phyloP scores from a whole-genome alignment of 164 flowering plant genomes.

The Paratinospora sagittata region DNA sequence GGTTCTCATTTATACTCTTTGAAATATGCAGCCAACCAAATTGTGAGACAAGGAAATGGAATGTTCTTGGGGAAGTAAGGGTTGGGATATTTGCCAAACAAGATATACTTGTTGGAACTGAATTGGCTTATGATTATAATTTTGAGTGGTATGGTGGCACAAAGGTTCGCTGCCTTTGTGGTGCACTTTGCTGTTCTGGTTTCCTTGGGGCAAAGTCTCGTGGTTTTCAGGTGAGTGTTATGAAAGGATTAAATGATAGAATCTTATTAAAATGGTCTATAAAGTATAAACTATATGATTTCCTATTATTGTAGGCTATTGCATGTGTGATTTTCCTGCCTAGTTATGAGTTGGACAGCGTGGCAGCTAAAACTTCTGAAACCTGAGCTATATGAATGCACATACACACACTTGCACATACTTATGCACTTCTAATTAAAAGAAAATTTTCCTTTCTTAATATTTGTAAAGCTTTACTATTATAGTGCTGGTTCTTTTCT shows the following conservation, averaged over 20 bases:
- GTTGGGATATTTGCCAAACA: slow-evolving; percentile 95
- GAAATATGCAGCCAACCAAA: slow-evolving; percentile 73
- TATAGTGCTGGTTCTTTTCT: no score
- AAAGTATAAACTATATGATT: not conserved
- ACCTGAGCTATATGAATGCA: not conserved
- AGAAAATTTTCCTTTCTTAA: not conserved
- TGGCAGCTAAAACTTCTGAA: not conserved
- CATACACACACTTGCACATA: not conserved
- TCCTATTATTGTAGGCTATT: not conserved
- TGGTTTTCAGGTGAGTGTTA: slow-evolving; percentile 69
- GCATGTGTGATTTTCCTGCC: not conserved
- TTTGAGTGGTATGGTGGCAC: slow-evolving; percentile 99
- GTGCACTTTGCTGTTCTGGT: slow-evolving; percentile 75
- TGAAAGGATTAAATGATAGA: not conserved
- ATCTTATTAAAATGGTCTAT: not conserved
- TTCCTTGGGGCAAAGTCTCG: slow-evolving; percentile 99
- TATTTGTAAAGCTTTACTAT: no score
- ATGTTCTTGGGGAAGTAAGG: slow-evolving; percentile 79
- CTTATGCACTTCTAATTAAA: no score
- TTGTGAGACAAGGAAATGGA: slow-evolving; percentile 98
- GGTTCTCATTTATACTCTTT: slow-evolving; percentile 1
- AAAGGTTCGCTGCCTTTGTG: slow-evolving; percentile 95
- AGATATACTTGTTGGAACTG: slow-evolving; percentile 66
- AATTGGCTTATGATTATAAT: slow-evolving; percentile 81
- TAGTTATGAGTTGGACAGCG: not conserved